Percentiles rank a stretch among this genome's conserved stretches.
phyloP scores from a whole-genome alignment of 257 asterid species.

The Paulownia fortunei region DNA sequence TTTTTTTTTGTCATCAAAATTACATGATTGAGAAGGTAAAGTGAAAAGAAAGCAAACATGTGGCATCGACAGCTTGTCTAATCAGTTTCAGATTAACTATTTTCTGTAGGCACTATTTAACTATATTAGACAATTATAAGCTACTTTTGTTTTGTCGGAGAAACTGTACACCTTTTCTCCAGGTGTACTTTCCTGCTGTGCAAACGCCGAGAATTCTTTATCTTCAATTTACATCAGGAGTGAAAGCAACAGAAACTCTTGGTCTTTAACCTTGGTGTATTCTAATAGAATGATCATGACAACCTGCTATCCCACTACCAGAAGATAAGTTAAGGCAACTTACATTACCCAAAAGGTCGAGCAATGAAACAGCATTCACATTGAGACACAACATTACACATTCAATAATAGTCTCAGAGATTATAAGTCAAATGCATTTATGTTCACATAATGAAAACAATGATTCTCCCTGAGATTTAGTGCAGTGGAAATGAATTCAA shows the following conservation, averaged over 20 bases:
- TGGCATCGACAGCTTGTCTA: not conserved
- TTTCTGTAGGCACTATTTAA: not conserved
- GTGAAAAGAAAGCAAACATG: not conserved
- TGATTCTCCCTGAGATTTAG: not conserved
- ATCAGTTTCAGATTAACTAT: not conserved
- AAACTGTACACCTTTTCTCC: not conserved
- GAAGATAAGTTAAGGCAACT: not conserved
- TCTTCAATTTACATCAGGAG: not conserved
- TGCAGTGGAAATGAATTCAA: not conserved
- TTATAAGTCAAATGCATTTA: not conserved
- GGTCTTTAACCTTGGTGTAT: not conserved
- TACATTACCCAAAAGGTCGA: not conserved
- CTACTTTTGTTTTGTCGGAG: not conserved
- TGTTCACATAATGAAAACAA: not conserved
- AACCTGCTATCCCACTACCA: not conserved
- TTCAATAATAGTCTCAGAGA: not conserved
- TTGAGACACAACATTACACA: not conserved
- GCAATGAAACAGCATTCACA: not conserved
- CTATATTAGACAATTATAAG: not conserved
- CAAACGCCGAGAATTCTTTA: too few species aligned
- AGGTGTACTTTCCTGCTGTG: not conserved
- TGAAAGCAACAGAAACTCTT: not conserved
- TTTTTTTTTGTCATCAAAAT: too few species aligned
- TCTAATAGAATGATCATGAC: not conserved
- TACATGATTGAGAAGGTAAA: not conserved